Evolutionary conservation across 1,139 yeast genomes (phyloP).

Genomic region (Zygoascus hellenicus): DNA sequence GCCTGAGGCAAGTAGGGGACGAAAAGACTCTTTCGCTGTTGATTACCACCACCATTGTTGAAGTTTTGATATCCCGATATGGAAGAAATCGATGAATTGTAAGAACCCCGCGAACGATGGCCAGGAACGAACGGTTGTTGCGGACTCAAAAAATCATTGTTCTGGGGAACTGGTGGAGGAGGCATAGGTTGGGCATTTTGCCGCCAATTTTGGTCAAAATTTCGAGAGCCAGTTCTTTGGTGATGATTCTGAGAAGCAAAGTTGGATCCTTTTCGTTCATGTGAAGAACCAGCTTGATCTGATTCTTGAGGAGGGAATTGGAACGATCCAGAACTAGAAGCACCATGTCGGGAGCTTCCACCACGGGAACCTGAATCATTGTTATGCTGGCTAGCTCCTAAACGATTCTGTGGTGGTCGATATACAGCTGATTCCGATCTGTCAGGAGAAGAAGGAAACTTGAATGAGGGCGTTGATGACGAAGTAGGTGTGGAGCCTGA

Average conservation of each 20-base stretch:
- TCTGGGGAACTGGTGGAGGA: constrained; percentile 16
- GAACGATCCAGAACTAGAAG: constrained; percentile 21
- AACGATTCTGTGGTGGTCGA: constrained; percentile 8
- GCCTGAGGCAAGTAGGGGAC: constrained; percentile 96
- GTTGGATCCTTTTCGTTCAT: constrained; percentile 17
- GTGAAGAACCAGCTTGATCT: constrained; percentile 14
- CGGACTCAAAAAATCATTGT: constrained; percentile 22
- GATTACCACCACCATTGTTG: constrained; percentile 28
- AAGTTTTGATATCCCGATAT: constrained; percentile 30
- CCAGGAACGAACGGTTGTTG: constrained; percentile 67
- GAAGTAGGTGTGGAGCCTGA: constrained; percentile 16
- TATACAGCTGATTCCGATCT: constrained; percentile 18
- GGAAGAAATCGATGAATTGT: constrained; percentile 66
- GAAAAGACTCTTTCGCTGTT: constrained; percentile 72
- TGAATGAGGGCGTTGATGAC: constrained; percentile 31
- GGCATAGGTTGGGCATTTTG: constrained; percentile 25
- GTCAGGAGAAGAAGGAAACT: constrained; percentile 49
- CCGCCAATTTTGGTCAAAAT: constrained; percentile 44
- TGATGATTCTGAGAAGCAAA: constrained; percentile 24
- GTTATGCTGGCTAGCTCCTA: neutral
- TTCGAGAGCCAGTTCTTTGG: constrained; percentile 46
- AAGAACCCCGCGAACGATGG: constrained; percentile 68
- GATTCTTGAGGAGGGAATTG: constrained; percentile 40
- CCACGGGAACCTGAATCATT: neutral
- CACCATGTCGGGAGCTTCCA: neutral